These are phyloP conservation scores for Xylaria sp. DNA, from an alignment of 2,329 filamentous ascomycete genomes.

Conservation along the genomic window DNA sequence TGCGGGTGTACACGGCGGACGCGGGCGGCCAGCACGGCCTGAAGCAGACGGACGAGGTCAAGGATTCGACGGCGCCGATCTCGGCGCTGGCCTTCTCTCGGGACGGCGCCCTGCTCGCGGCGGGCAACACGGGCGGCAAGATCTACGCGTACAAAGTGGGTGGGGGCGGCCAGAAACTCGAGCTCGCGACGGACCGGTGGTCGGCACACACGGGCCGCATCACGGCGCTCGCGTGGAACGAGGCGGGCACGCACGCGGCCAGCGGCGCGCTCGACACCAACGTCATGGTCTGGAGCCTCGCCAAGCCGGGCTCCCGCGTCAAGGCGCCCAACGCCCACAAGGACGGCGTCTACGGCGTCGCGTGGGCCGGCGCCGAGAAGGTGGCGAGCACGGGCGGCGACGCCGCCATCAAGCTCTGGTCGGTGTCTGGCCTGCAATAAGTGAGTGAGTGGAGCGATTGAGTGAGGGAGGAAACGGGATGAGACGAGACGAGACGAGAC, in stretches of 20 bases:
- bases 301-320: constrained; percentile 79
- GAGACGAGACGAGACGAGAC: too few relatives aligned
- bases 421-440: constrained; percentile 59
- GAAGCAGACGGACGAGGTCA: constrained; percentile 58
- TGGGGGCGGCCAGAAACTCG: constrained; percentile 53
- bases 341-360: constrained; percentile 88
- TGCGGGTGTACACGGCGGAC: constrained; percentile 72
- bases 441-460: background rate
- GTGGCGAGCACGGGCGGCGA: constrained; percentile 84
- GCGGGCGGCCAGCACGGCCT: constrained; percentile 61
- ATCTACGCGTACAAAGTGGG: constrained; percentile 75
- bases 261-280: constrained; percentile 90
- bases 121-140: constrained; percentile 82
- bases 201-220: constrained; percentile 63
- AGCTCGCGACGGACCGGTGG: constrained; percentile 76
- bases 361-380: constrained; percentile 70
- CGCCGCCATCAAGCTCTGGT: constrained; percentile 90
- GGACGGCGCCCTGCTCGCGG: constrained; percentile 76
- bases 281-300: constrained; percentile 87
- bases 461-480: background rate
- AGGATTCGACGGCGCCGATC: constrained; percentile 70
- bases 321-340: constrained; percentile 91
- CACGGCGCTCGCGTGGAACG: constrained; percentile 72
- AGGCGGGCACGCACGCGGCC: constrained; percentile 73
- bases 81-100: constrained; percentile 83